Evolutionary conservation across 169 alveolate genomes (phyloP).

Genomic region (Amoebophrya sp.): DNA sequence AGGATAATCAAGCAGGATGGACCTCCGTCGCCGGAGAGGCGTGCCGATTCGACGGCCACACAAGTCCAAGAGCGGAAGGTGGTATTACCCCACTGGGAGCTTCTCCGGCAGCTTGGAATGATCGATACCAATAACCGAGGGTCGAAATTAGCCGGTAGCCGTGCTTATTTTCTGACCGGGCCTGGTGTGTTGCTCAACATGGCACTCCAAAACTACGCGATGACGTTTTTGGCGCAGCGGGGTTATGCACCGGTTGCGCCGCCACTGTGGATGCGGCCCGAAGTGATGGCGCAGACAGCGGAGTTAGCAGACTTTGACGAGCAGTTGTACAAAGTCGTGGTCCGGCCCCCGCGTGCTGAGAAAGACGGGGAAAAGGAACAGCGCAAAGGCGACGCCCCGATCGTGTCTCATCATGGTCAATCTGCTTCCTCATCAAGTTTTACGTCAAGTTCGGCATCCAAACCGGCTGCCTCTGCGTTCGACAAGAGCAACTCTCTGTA

Average conservation of each 20-base stretch:
- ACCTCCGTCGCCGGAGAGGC: too few relatives aligned
- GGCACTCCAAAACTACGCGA: not conserved
- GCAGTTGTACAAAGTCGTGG: slow-evolving; percentile 75
- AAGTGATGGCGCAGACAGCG: slow-evolving; percentile 87
- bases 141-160: not conserved
- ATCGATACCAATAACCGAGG: not conserved
- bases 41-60: too few relatives aligned
- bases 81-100: not conserved
- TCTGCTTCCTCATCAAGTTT: not conserved
- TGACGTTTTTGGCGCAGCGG: slow-evolving; percentile 65
- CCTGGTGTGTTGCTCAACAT: not conserved
- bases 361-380: not conserved
- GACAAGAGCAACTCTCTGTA: slow-evolving; percentile 43
- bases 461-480: not conserved
- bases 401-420: not conserved
- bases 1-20: too few relatives aligned
- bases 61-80: not conserved
- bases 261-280: slow-evolving; percentile 85
- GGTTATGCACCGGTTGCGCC: slow-evolving; percentile 88
- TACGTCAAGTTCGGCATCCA: not conserved
- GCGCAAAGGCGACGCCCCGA: not conserved
- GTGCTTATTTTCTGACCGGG: not conserved
- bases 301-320: slow-evolving; percentile 92
- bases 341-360: not conserved
- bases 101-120: not conserved